Conservation (phyloP, 2,329 filamentous ascomycete genomes). For the Aureobasidium uvarum region DNA sequence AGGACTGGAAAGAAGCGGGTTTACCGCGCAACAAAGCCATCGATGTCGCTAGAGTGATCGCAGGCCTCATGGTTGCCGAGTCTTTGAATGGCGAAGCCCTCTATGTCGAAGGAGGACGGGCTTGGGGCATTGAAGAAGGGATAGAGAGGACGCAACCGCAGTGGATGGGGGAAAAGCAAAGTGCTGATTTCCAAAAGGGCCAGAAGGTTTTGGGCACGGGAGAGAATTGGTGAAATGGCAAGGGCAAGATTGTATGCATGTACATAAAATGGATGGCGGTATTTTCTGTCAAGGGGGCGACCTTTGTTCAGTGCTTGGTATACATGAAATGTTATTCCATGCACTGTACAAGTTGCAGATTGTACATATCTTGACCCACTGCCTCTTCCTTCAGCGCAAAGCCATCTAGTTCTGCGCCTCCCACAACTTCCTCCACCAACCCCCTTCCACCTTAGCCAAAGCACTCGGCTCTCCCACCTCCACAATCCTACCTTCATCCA, state of each 20-base stretch:
- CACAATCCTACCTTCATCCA: conserved; percentile 51
- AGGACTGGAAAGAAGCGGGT: conserved; percentile 41
- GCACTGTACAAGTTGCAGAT: too few species aligned
- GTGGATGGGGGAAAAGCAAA: conserved; percentile 47
- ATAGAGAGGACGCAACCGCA: conserved; percentile 44
- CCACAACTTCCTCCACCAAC: conserved; percentile 8
- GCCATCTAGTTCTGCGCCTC: conserved; percentile 6
- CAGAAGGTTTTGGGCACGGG: conserved; percentile 39
- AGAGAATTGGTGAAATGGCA: conserved; percentile 27
- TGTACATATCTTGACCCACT: too few species aligned
- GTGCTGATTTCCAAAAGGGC: conserved; percentile 38
- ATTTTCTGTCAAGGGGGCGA: too few species aligned
- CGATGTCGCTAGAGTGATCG: conserved; percentile 44
- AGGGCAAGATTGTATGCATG: not conserved
- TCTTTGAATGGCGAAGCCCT: conserved; percentile 44
- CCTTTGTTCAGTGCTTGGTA: too few species aligned
- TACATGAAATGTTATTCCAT: too few species aligned
- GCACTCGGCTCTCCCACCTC: conserved; percentile 39
- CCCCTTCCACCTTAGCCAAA: not conserved
- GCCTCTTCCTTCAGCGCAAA: too few species aligned
- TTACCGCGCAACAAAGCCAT: conserved; percentile 44
- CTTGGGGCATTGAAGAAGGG: conserved; percentile 48
- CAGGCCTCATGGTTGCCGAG: conserved; percentile 39
- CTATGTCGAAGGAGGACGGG: conserved; percentile 46
- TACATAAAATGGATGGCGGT: too few species aligned